Conservation (phyloP, 495 filamentous ascomycete genomes). For the Aspergillus diversus region DNA sequence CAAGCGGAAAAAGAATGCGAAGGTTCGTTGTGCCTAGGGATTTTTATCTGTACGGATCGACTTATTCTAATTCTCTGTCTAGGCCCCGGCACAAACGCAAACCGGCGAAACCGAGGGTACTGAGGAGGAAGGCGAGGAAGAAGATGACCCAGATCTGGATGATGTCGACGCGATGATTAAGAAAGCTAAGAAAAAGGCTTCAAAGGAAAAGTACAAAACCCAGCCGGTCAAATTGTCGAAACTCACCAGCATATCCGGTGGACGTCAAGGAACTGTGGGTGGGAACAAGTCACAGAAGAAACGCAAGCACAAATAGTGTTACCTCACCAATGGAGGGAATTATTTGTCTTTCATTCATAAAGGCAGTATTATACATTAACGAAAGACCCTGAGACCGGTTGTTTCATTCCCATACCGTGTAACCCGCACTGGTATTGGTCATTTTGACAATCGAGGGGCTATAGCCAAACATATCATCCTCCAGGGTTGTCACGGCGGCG, state of each 20-base stretch:
- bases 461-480: too few species aligned
- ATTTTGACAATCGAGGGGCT: too few species aligned
- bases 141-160: constrained; percentile 11
- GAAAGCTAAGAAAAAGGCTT: constrained; percentile 23
- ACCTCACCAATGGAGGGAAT: neutral
- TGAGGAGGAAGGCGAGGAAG: constrained; percentile 22
- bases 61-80: constrained; percentile 1
- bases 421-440: neutral
- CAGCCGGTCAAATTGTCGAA: constrained; percentile 25
- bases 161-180: constrained; percentile 22
- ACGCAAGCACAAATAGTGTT: constrained; percentile 37
- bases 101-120: constrained; percentile 23
- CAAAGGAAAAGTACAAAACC: constrained; percentile 21
- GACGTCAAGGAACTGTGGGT: constrained; percentile 19
- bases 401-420: neutral
- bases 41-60: neutral
- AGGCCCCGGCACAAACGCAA: constrained; percentile 8
- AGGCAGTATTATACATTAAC: neutral
- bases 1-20: constrained; percentile 38
- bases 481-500: too few species aligned
- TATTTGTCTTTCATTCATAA: neutral
- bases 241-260: constrained; percentile 44
- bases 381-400: neutral
- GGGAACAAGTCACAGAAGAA: constrained; percentile 44
- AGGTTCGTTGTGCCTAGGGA: constrained; percentile 17